These are phyloP conservation scores for Mortierella antarctica DNA, from an alignment of 192 early-diverging fungal species.

Conservation along the genomic window DNA sequence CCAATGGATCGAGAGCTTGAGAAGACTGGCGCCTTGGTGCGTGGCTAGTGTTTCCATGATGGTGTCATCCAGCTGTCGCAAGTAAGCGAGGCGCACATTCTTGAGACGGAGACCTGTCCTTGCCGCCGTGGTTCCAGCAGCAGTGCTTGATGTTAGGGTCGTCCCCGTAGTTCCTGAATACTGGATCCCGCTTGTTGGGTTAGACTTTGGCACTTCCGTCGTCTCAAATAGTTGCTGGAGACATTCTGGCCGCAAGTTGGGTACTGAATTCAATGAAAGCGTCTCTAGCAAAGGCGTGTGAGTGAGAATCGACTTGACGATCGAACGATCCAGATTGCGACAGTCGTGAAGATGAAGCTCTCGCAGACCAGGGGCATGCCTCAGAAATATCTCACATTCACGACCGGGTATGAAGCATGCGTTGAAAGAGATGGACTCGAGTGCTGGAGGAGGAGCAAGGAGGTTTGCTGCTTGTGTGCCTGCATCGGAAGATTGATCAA, in stretches of 20 bases:
- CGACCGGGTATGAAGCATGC: slow-evolving; percentile 25
- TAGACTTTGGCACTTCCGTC: background rate
- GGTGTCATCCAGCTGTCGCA: slow-evolving; percentile 34
- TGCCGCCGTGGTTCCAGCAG: background rate
- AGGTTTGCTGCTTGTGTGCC: too few species aligned
- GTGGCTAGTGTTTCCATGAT: slow-evolving; percentile 22
- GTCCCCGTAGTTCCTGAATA: background rate
- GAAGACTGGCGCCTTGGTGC: slow-evolving; percentile 24
- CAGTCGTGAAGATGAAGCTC: slow-evolving; percentile 37
- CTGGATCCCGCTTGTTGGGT: background rate
- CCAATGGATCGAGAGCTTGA: slow-evolving; percentile 34
- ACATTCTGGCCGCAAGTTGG: slow-evolving; percentile 3
- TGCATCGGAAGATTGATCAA: too few species aligned
- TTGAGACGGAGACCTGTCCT: slow-evolving; percentile 20
- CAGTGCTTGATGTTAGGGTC: background rate
- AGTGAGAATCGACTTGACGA: slow-evolving; percentile 24
- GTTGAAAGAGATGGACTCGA: slow-evolving; percentile 25
- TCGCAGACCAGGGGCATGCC: slow-evolving; percentile 6
- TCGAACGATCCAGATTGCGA: background rate
- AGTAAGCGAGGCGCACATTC: slow-evolving; percentile 30
- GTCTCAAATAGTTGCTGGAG: slow-evolving; percentile 15
- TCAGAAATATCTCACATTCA: slow-evolving; percentile 27
- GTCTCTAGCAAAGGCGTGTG: slow-evolving; percentile 25
- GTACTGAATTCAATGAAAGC: slow-evolving; percentile 34
- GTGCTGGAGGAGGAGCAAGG: background rate